These are phyloP conservation scores for Saksenaea vasiformis DNA, from an alignment of 371 early-diverging fungal species.

Conservation along the genomic window DNA sequence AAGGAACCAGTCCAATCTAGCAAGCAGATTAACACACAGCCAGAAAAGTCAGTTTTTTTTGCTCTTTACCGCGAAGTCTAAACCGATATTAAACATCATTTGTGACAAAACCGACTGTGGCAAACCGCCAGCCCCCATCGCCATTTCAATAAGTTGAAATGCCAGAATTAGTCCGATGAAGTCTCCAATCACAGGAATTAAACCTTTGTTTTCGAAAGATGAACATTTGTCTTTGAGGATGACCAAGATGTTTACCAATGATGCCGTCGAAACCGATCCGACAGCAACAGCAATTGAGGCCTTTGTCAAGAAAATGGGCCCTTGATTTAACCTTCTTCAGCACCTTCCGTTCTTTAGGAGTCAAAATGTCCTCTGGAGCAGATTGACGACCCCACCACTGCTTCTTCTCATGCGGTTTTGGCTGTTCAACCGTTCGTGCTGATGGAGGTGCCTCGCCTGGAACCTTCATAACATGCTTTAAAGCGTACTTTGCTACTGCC, in stretches of 20 bases:
- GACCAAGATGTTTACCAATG: constrained; percentile 19
- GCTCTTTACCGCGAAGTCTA: constrained; percentile 29
- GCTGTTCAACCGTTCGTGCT: not conserved
- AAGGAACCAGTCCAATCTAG: constrained; percentile 49
- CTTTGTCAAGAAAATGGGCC: constrained; percentile 22
- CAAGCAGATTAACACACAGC: not conserved
- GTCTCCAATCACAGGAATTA: constrained; percentile 37
- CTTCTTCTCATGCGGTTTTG: not conserved
- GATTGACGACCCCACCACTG: constrained; percentile 14
- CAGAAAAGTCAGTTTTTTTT: not conserved
- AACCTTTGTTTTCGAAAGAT: constrained; percentile 4
- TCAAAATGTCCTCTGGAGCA: constrained; percentile 7
- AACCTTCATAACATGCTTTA: not conserved
- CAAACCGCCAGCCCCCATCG: constrained; percentile 18
- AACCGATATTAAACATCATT: constrained; percentile 33
- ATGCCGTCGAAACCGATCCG: constrained; percentile 32
- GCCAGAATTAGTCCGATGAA: constrained; percentile 31
- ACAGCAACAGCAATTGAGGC: constrained; percentile 27
- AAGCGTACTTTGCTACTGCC: not conserved
- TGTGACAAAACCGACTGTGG: constrained; percentile 18
- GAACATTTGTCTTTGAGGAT: not conserved
- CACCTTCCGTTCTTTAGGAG: constrained; percentile 13
- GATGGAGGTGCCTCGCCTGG: not conserved
- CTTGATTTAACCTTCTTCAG: constrained; percentile 19
- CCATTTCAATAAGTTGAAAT: constrained; percentile 19